phyloP scores from a whole-genome alignment of 345 rosid genomes.

The Nephelium lappaceum region DNA sequence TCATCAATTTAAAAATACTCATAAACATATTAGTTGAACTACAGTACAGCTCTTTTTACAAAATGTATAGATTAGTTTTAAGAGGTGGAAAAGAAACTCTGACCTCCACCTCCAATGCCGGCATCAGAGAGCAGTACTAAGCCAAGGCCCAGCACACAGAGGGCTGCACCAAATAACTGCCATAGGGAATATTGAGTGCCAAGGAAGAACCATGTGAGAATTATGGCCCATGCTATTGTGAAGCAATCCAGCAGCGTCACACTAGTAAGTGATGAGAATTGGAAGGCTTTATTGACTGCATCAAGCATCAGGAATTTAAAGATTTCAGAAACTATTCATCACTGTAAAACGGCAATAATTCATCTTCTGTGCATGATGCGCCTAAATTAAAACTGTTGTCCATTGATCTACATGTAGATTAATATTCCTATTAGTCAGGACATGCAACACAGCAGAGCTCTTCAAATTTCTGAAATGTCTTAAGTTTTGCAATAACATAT shows the following conservation, averaged over 20 bases:
- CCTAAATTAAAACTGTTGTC: too few relatives aligned
- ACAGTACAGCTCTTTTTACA: too few relatives aligned
- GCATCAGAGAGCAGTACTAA: slow-evolving; percentile 63
- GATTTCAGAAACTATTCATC: too few relatives aligned
- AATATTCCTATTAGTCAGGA: neutral
- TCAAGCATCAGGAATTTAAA: neutral
- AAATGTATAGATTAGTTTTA: too few relatives aligned
- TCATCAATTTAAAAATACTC: too few relatives aligned
- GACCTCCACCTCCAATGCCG: slow-evolving; percentile 62
- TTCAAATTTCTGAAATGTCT: neutral
- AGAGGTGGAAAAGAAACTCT: slow-evolving; percentile 2
- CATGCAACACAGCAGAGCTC: neutral
- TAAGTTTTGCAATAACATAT: neutral
- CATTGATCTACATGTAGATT: neutral
- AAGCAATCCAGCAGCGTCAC: slow-evolving; percentile 63
- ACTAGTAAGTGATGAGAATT: slow-evolving; percentile 62
- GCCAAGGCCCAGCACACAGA: slow-evolving; percentile 61
- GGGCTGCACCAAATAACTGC: slow-evolving; percentile 56
- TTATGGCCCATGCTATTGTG: slow-evolving; percentile 56
- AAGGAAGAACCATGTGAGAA: slow-evolving; percentile 54
- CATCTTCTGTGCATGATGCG: too few relatives aligned
- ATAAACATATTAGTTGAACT: too few relatives aligned
- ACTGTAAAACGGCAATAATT: too few relatives aligned
- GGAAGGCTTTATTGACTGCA: slow-evolving; percentile 69
- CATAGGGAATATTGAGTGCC: slow-evolving; percentile 54